Evolutionary conservation across 352 stramenopile genomes (phyloP).

Genomic region (Phytophthora pinifolia): DNA sequence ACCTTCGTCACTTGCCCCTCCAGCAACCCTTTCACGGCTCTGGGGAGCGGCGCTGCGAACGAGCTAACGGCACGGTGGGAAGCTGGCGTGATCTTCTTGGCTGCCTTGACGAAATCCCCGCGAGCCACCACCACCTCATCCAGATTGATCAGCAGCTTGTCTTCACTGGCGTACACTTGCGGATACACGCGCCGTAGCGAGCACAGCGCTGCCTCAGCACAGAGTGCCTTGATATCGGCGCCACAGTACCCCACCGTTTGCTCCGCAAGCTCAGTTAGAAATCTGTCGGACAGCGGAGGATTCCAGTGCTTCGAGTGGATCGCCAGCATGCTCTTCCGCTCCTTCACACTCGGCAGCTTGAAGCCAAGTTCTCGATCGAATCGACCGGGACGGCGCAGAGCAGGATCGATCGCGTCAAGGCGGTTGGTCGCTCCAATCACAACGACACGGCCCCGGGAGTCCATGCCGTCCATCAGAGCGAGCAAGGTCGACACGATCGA

Average conservation of each 20-base stretch:
- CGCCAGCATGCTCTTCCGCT: conserved; percentile 83
- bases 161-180: conserved; percentile 82
- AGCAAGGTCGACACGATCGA: conserved; percentile 93
- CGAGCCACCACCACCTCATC: conserved; percentile 72
- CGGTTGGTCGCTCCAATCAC: conserved; percentile 99
- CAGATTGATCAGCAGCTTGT: conserved; percentile 79
- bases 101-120: conserved; percentile 66
- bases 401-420: conserved; percentile 94
- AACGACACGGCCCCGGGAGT: conserved; percentile 89
- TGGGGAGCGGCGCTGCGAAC: conserved; percentile 74
- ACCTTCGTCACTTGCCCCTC: conserved; percentile 37
- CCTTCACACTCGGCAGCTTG: conserved; percentile 79
- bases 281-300: conserved; percentile 54
- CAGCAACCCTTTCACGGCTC: conserved; percentile 50
- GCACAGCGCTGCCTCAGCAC: conserved; percentile 87
- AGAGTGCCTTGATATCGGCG: conserved; percentile 92
- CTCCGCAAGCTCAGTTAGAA: conserved; percentile 80
- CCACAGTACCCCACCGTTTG: conserved; percentile 90
- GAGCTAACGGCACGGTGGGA: conserved; percentile 71
- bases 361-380: conserved; percentile 93
- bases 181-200: conserved; percentile 85
- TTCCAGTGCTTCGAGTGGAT: conserved; percentile 91
- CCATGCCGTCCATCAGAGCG: conserved; percentile 92
- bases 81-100: conserved; percentile 84
- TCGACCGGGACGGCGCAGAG: conserved; percentile 92